These are phyloP conservation scores for Crithidia mellificae DNA, from an alignment of 208 protist species.

Conservation along the genomic window DNA sequence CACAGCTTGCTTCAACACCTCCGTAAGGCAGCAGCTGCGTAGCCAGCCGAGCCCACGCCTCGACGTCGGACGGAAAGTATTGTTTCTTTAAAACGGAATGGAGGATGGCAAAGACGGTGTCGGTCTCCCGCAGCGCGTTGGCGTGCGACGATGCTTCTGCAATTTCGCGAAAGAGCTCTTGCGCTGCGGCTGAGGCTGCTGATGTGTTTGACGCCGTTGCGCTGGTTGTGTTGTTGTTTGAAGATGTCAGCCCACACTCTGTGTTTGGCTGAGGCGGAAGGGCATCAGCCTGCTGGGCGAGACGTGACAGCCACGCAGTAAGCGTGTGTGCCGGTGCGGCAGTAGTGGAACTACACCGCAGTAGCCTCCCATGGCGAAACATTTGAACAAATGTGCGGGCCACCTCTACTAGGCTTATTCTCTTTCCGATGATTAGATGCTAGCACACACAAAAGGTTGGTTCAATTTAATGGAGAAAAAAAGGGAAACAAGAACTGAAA, in stretches of 20 bases:
- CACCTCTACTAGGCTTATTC: too few species aligned
- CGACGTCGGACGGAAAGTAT: slow-evolving; percentile 28
- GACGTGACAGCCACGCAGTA: slow-evolving; percentile 31
- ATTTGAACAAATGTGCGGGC: too few species aligned
- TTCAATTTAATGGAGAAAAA: too few species aligned
- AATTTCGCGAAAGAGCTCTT: slow-evolving; percentile 52
- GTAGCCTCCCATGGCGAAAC: background rate
- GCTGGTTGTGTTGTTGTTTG: background rate
- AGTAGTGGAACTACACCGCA: slow-evolving; percentile 25
- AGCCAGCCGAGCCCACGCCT: slow-evolving; percentile 52
- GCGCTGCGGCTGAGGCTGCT: background rate
- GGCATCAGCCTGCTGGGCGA: slow-evolving; percentile 37
- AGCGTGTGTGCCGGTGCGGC: slow-evolving; percentile 31
- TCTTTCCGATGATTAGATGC: too few species aligned
- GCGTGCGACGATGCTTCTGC: slow-evolving; percentile 37
- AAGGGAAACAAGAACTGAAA: too few species aligned
- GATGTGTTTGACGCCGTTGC: background rate
- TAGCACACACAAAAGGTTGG: too few species aligned
- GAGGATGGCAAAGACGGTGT: slow-evolving; percentile 57
- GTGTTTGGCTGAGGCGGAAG: slow-evolving; percentile 1
- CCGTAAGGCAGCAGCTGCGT: slow-evolving; percentile 52
- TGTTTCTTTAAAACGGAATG: slow-evolving; percentile 39
- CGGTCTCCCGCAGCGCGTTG: slow-evolving; percentile 63
- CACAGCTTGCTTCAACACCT: slow-evolving; percentile 52
- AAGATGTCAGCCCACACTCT: too few species aligned